These are phyloP conservation scores for Ulota crispa DNA, from an alignment of 225 moss, liverwort and hornwort genomes.

Conservation along the genomic window DNA sequence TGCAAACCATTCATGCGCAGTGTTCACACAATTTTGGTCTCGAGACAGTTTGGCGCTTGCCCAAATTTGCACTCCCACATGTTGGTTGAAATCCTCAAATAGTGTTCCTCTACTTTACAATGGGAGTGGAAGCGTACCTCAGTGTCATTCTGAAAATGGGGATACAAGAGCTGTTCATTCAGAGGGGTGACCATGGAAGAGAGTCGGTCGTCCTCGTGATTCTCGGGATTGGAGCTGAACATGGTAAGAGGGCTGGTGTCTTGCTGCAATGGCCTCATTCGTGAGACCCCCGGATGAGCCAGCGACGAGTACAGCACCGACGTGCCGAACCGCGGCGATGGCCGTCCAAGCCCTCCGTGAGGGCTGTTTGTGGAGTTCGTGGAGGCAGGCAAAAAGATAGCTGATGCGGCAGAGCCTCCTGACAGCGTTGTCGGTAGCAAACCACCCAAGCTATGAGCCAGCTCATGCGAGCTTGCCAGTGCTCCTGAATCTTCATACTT, in stretches of 20 bases:
- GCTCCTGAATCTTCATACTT: constrained; percentile 22
- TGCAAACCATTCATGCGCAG: not conserved
- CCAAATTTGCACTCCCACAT: not conserved
- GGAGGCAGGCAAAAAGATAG: constrained; percentile 45
- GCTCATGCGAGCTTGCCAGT: constrained; percentile 17
- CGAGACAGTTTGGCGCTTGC: not conserved
- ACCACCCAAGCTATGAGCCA: constrained; percentile 16
- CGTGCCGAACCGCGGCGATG: constrained; percentile 26
- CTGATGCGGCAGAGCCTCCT: constrained; percentile 32
- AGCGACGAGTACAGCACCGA: constrained; percentile 35
- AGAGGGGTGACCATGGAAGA: constrained; percentile 22
- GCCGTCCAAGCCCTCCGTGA: constrained; percentile 31
- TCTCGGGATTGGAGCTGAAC: constrained; percentile 25
- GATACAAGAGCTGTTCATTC: constrained; percentile 33
- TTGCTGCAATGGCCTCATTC: constrained; percentile 25
- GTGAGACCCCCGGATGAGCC: constrained; percentile 32
- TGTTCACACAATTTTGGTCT: not conserved
- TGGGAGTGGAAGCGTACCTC: constrained; percentile 28
- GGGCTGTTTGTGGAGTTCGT: constrained; percentile 29
- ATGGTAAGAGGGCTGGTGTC: constrained; percentile 8
- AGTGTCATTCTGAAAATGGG: constrained; percentile 28
- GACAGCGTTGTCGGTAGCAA: constrained; percentile 8
- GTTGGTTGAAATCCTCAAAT: not conserved
- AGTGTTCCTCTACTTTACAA: not conserved
- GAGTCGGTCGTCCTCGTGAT: constrained; percentile 28